These are phyloP conservation scores for Candida andamanensis DNA, from an alignment of 805 yeast genomes.

Conservation along the genomic window DNA sequence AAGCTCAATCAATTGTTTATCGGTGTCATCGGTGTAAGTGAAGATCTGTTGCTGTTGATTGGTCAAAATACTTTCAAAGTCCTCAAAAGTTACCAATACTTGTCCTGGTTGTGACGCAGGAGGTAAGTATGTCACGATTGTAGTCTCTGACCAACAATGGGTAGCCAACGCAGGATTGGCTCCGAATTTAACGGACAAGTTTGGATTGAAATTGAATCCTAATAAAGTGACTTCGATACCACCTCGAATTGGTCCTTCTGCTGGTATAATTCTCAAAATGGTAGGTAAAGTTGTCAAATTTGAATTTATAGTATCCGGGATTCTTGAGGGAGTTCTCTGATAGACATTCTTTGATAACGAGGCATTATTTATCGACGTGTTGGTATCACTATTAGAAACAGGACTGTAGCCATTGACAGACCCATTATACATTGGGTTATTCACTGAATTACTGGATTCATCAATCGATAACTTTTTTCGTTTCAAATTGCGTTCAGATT, in stretches of 20 bases:
- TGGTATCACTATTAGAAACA: constrained; percentile 40
- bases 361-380: constrained; percentile 15
- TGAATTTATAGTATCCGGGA: constrained; percentile 7
- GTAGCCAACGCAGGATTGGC: constrained; percentile 73
- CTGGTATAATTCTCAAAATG: constrained; percentile 86
- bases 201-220: constrained; percentile 83
- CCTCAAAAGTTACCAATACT: constrained; percentile 79
- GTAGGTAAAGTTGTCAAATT: constrained; percentile 37
- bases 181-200: constrained; percentile 82
- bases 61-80: constrained; percentile 32
- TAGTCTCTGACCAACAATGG: constrained; percentile 93
- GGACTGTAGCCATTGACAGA: constrained; percentile 42
- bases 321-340: constrained; percentile 9
- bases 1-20: constrained; percentile 86
- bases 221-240: constrained; percentile 91
- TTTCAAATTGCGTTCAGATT: constrained; percentile 37
- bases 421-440: constrained; percentile 37
- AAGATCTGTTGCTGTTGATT: constrained; percentile 56
- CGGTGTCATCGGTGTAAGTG: constrained; percentile 93
- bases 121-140: constrained; percentile 90
- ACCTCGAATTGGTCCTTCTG: constrained; percentile 93
- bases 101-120: constrained; percentile 89
- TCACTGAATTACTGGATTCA: constrained; percentile 31
- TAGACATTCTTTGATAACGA: constrained; percentile 5
- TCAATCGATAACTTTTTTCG: constrained; percentile 47